A percentile compares a stretch with the other conserved stretches of the same genome.
Conservation (phyloP, 2,329 filamentous ascomycete species). For the Parasarocladium wereldwijsianum region DNA sequence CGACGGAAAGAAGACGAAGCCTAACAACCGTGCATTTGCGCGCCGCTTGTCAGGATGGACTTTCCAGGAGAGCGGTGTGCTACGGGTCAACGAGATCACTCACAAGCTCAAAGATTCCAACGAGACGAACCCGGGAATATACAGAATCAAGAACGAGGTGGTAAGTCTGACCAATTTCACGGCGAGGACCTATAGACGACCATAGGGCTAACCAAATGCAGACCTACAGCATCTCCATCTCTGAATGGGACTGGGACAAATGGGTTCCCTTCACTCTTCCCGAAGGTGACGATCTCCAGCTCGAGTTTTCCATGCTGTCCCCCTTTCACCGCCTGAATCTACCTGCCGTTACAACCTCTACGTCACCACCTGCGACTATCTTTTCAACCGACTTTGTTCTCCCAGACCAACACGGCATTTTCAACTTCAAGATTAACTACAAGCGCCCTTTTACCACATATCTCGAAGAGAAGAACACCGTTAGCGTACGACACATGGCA, state of each 20-base stretch:
- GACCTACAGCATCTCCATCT: constrained; percentile 79
- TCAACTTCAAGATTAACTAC: constrained; percentile 96
- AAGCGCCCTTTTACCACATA: constrained; percentile 84
- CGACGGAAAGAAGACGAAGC: constrained; percentile 37
- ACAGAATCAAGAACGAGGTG: constrained; percentile 92
- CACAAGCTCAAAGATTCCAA: constrained; percentile 50
- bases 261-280: constrained; percentile 63
- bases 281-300: constrained; percentile 60
- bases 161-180: constrained; percentile 40
- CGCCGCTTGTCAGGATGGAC: constrained; percentile 83
- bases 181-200: neutral
- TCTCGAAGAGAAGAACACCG: constrained; percentile 86
- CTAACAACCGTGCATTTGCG: constrained; percentile 73
- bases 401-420: constrained; percentile 97
- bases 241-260: constrained; percentile 64
- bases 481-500: constrained; percentile 90
- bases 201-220: constrained; percentile 25
- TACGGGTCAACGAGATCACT: constrained; percentile 70
- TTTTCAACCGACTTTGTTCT: constrained; percentile 66
- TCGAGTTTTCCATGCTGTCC: constrained; percentile 97
- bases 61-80: constrained; percentile 84
- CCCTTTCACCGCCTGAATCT: constrained; percentile 86
- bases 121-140: constrained; percentile 69
- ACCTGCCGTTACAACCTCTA: constrained; percentile 28
- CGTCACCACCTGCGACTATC: constrained; percentile 52